These are phyloP conservation scores for Vitis hybrid DNA, from an alignment of 177 flowering plant genomes.

Conservation along the genomic window DNA sequence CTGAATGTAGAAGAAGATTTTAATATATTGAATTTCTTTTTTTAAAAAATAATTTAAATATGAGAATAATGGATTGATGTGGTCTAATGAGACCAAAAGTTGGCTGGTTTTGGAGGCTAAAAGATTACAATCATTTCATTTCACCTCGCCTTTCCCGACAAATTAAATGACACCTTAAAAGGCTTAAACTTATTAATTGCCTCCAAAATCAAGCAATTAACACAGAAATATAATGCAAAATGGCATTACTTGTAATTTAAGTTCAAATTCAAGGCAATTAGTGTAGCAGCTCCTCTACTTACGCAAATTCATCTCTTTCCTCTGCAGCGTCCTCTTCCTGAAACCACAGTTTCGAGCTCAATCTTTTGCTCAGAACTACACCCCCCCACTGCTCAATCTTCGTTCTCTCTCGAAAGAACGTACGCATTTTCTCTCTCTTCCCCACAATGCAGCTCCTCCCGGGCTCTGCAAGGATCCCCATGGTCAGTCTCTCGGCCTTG, in stretches of 20 bases:
- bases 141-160: too few species aligned
- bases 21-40: too few species aligned
- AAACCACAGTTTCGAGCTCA: not conserved
- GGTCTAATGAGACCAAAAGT: not conserved
- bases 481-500: slow-evolving; percentile 11
- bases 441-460: slow-evolving; percentile 38
- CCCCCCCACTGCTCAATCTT: slow-evolving; percentile 2
- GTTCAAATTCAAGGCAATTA: not conserved
- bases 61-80: too few species aligned
- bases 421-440: slow-evolving; percentile 5
- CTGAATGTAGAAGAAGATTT: too few species aligned
- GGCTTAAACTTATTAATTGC: too few species aligned
- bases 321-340: not conserved
- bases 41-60: too few species aligned
- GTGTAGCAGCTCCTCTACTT: not conserved
- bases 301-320: not conserved
- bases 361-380: not conserved
- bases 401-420: slow-evolving; percentile 8
- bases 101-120: not conserved
- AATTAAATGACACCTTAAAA: too few species aligned
- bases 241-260: slow-evolving; percentile 17
- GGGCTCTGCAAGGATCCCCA: slow-evolving; percentile 6
- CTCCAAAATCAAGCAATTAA: too few species aligned
- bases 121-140: too few species aligned
- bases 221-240: not conserved